Percentiles rank a stretch among this genome's conserved stretches.
Evolutionary conservation across 495 filamentous ascomycete genomes (phyloP).

Genomic region (Aspergillus carlsbadensis): DNA sequence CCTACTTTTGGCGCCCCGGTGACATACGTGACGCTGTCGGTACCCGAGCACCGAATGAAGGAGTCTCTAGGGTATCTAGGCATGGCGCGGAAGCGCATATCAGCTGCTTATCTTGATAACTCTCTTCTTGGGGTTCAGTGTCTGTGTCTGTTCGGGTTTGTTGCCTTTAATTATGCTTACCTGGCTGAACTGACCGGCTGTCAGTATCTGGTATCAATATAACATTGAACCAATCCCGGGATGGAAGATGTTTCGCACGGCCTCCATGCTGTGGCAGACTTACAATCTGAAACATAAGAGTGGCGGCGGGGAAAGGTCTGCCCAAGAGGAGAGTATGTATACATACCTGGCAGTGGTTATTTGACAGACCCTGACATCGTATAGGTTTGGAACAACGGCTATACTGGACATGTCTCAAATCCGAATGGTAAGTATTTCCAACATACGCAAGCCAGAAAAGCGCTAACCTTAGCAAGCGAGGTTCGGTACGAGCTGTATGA

Average conservation of each 20-base stretch:
- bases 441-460: no score
- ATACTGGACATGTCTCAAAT: slow-evolving; percentile 43
- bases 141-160: slow-evolving; percentile 37
- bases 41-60: slow-evolving; percentile 26
- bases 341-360: no score
- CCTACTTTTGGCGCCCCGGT: slow-evolving; percentile 16
- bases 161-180: neutral
- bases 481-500: slow-evolving; percentile 36
- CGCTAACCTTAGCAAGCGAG: slow-evolving; percentile 19
- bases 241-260: slow-evolving; percentile 40
- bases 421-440: slow-evolving; percentile 27
- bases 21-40: slow-evolving; percentile 22
- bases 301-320: slow-evolving; percentile 28
- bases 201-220: slow-evolving; percentile 42
- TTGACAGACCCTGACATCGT: neutral
- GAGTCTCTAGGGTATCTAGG: slow-evolving; percentile 28
- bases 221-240: slow-evolving; percentile 38
- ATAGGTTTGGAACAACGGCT: slow-evolving; percentile 38
- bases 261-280: slow-evolving; percentile 41
- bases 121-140: slow-evolving; percentile 35
- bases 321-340: slow-evolving; percentile 32
- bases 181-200: neutral
- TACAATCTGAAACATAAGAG: slow-evolving; percentile 29
- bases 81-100: slow-evolving; percentile 37
- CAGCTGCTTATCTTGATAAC: slow-evolving; percentile 32